These are phyloP conservation scores for Castanospermum australe DNA, from an alignment of 306 rosid species.

Conservation along the genomic window DNA sequence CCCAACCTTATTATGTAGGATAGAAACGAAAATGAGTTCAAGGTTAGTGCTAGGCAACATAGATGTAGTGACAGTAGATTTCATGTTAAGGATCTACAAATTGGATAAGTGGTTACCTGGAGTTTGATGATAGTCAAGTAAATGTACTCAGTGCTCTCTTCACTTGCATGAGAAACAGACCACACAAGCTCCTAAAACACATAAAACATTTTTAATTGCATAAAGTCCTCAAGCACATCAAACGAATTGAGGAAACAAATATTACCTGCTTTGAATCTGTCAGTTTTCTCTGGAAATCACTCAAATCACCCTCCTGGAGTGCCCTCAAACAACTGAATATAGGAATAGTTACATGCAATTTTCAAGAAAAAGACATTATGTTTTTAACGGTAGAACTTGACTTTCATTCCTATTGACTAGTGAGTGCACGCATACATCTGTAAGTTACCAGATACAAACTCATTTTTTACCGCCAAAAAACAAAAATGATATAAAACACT, in stretches of 20 bases:
- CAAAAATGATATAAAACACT: background rate
- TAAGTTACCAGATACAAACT: constrained; percentile 3
- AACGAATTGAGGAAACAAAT: constrained; percentile 25
- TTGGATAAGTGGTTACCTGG: constrained; percentile 54
- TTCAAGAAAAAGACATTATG: background rate
- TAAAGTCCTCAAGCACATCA: constrained; percentile 3
- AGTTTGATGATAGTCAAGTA: constrained; percentile 74
- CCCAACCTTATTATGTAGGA: background rate
- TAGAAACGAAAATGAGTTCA: background rate
- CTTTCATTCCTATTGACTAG: background rate
- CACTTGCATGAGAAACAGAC: constrained; percentile 88
- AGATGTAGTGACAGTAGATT: background rate
- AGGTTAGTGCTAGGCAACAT: background rate
- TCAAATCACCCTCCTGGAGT: constrained; percentile 71
- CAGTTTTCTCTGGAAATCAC: constrained; percentile 57
- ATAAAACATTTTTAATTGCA: constrained; percentile 27
- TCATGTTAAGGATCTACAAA: constrained; percentile 21
- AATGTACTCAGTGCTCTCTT: constrained; percentile 85
- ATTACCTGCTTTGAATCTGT: constrained; percentile 85
- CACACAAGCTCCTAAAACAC: constrained; percentile 73
- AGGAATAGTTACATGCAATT: constrained; percentile 21
- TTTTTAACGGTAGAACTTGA: constrained; percentile 4
- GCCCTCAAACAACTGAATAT: constrained; percentile 83
- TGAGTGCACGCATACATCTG: constrained; percentile 2
- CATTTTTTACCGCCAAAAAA: background rate